phyloP scores from a whole-genome alignment of 495 filamentous ascomycete genomes.

The Aspergillus sparsus region DNA sequence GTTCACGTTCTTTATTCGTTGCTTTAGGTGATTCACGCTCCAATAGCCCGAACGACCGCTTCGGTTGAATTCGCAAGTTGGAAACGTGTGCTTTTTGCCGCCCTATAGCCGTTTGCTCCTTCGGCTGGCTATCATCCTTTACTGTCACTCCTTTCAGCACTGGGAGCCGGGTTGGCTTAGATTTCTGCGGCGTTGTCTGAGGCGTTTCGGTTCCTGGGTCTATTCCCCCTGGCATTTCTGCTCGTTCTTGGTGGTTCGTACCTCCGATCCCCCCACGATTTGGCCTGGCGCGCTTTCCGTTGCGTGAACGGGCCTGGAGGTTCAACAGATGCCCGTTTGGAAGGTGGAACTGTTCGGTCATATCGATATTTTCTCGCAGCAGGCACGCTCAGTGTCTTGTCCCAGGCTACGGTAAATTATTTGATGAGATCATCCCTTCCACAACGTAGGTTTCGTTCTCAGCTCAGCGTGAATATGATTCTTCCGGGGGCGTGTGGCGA shows the following conservation, averaged over 20 bases:
- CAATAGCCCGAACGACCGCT: conserved; percentile 18
- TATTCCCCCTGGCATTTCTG: background rate
- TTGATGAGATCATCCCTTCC: conserved; percentile 30
- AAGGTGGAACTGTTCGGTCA: conserved; percentile 31
- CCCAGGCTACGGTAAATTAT: background rate
- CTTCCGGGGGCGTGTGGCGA: conserved; percentile 4
- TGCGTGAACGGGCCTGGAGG: conserved; percentile 32
- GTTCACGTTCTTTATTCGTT: conserved; percentile 31
- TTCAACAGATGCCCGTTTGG: conserved; percentile 41
- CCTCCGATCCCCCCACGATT: conserved; percentile 7
- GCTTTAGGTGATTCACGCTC: conserved; percentile 24
- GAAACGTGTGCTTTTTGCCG: conserved; percentile 8
- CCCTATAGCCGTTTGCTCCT: background rate
- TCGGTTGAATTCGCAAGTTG: background rate
- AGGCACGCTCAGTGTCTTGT: conserved; percentile 20
- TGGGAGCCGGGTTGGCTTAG: conserved; percentile 40
- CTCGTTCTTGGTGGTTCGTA: background rate
- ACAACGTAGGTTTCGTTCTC: background rate
- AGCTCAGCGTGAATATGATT: background rate
- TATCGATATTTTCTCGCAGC: conserved; percentile 22
- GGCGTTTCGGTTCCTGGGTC: background rate
- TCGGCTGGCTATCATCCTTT: conserved; percentile 19
- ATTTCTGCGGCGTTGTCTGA: conserved; percentile 18
- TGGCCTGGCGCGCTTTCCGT: conserved; percentile 10
- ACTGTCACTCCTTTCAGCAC: conserved; percentile 29